Percentiles rank a stretch among this genome's conserved stretches.
Evolutionary conservation across 768 basidiomycete genomes (phyloP).

Genomic region (Collybiopsis luxurians): DNA sequence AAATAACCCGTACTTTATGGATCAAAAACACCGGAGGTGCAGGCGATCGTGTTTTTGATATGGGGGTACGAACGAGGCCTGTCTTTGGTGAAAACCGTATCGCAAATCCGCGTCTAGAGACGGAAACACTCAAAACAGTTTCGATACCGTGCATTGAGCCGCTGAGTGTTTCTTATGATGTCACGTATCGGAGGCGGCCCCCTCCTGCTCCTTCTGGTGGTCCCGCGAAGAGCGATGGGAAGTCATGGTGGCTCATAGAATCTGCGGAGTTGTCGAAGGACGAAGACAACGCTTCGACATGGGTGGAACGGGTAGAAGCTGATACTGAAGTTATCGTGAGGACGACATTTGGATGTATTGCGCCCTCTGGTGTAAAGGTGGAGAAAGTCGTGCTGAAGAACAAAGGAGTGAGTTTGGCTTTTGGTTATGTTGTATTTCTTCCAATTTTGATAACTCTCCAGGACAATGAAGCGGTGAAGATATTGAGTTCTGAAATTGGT

Average conservation of each 20-base stretch:
- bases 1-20: slow-evolving; percentile 32
- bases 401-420: slow-evolving; percentile 30
- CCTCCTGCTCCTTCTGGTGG: slow-evolving; percentile 31
- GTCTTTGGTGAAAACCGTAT: not conserved
- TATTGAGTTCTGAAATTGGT: slow-evolving; percentile 39
- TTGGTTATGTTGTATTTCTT: not conserved
- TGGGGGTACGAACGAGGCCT: slow-evolving; percentile 70
- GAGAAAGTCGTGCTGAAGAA: slow-evolving; percentile 44
- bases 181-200: slow-evolving; percentile 49
- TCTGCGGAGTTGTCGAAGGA: too few relatives aligned
- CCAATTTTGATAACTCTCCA: not conserved
- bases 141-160: slow-evolving; percentile 65
- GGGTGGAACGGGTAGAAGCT: not conserved
- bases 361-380: slow-evolving; percentile 38
- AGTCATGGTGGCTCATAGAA: not conserved
- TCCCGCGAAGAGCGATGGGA: slow-evolving; percentile 39
- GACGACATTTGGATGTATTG: slow-evolving; percentile 51
- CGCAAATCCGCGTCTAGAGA: slow-evolving; percentile 28
- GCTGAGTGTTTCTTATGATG: slow-evolving; percentile 50
- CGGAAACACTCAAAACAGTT: slow-evolving; percentile 68
- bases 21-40: slow-evolving; percentile 59
- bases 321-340: slow-evolving; percentile 59
- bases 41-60: slow-evolving; percentile 74
- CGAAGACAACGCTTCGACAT: not conserved
- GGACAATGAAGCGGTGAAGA: slow-evolving; percentile 29